These are phyloP conservation scores for Chalara sp. DNA, from an alignment of 2,329 filamentous ascomycete species.

Conservation along the genomic window DNA sequence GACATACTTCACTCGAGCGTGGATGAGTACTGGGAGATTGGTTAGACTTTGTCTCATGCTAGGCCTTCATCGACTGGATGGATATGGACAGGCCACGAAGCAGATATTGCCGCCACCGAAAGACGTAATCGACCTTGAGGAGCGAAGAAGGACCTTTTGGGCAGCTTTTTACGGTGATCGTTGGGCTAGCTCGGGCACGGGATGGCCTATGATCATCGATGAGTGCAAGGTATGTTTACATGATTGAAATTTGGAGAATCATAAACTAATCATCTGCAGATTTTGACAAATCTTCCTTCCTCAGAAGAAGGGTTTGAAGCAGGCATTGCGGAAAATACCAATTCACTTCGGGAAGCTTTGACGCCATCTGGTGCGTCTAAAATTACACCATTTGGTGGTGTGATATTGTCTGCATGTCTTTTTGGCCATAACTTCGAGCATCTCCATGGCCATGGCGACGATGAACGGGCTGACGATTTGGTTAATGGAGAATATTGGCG, in stretches of 20 bases:
- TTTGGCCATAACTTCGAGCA: slow-evolving; percentile 80
- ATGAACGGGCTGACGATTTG: slow-evolving; percentile 68
- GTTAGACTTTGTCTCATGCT: slow-evolving; percentile 74
- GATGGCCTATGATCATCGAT: slow-evolving; percentile 80
- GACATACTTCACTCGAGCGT: slow-evolving; percentile 80
- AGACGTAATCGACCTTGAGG: slow-evolving; percentile 77
- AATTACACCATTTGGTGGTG: slow-evolving; percentile 66
- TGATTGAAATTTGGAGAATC: background rate
- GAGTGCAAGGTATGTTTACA: slow-evolving; percentile 49
- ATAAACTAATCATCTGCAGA: slow-evolving; percentile 12
- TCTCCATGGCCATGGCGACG: slow-evolving; percentile 62
- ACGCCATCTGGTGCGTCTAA: slow-evolving; percentile 39
- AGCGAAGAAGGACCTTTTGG: slow-evolving; percentile 83
- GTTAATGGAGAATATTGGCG: slow-evolving; percentile 77
- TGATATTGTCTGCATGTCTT: slow-evolving; percentile 67
- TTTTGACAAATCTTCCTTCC: slow-evolving; percentile 68
- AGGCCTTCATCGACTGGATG: slow-evolving; percentile 74
- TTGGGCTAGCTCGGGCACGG: slow-evolving; percentile 81
- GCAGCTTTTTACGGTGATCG: slow-evolving; percentile 74
- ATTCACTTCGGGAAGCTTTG: slow-evolving; percentile 58
- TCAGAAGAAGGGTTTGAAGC: slow-evolving; percentile 70
- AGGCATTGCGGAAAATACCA: slow-evolving; percentile 55
- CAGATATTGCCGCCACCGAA: slow-evolving; percentile 66
- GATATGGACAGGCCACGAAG: slow-evolving; percentile 49
- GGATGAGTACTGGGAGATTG: slow-evolving; percentile 70